phyloP scores from a whole-genome alignment of 2,329 filamentous ascomycete genomes.

The Aspergillus flavus region DNA sequence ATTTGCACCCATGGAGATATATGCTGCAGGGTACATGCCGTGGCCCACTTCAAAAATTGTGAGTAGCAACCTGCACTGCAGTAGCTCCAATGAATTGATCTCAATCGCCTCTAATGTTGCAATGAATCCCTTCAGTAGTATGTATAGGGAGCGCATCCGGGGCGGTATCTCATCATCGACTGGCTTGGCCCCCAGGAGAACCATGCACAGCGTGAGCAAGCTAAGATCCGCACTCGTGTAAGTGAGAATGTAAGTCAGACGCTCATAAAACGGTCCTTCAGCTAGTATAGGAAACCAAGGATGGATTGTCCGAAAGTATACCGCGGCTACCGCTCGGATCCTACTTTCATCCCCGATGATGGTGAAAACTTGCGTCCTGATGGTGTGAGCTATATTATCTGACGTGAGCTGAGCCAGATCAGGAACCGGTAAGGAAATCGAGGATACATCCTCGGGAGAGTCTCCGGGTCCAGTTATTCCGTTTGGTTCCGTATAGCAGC shows the following conservation, averaged over 20 bases:
- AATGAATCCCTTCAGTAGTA: slow-evolving; percentile 1
- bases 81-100: neutral
- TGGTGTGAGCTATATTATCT: neutral
- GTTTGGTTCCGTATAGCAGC: neutral
- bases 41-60: slow-evolving; percentile 4
- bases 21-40: slow-evolving; percentile 3
- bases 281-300: slow-evolving; percentile 1
- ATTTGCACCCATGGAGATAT: slow-evolving; percentile 6
- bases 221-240: neutral
- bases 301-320: slow-evolving; percentile 6
- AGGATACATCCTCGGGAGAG: neutral
- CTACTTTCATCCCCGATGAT: neutral
- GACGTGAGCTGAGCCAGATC: neutral
- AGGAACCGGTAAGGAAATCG: neutral
- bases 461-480: neutral
- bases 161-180: neutral
- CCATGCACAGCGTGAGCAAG: slow-evolving; percentile 1
- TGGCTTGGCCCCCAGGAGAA: neutral
- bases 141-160: slow-evolving; percentile 1
- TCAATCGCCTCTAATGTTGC: neutral
- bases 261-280: neutral
- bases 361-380: neutral
- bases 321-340: neutral
- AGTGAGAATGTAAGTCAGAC: neutral
- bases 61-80: slow-evolving; percentile 1